These are phyloP conservation scores for Syncephalastrum racemosum DNA, from an alignment of 371 early-diverging fungal species.

Conservation along the genomic window DNA sequence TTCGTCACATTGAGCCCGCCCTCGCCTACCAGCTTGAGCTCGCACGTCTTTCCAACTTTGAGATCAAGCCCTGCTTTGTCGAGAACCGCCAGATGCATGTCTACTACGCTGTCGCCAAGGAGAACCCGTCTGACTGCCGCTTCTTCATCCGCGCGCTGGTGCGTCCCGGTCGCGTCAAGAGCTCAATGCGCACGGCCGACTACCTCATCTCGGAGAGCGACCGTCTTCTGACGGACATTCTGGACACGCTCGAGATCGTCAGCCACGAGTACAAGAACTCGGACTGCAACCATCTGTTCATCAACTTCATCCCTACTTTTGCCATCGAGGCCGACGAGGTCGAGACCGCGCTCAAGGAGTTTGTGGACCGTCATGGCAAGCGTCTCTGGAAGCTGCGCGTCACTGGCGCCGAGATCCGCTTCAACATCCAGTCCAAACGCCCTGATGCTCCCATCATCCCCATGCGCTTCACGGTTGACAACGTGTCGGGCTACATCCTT, in stretches of 20 bases:
- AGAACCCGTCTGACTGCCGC: constrained; percentile 90
- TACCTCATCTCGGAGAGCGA: constrained; percentile 93
- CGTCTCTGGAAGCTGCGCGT: constrained; percentile 94
- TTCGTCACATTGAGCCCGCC: constrained; percentile 97
- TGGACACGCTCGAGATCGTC: constrained; percentile 94
- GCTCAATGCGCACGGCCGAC: constrained; percentile 83
- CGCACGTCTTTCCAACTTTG: constrained; percentile 90
- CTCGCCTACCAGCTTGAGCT: constrained; percentile 97
- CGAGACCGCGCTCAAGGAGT: constrained; percentile 82
- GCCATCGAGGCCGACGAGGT: constrained; percentile 84
- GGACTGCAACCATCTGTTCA: constrained; percentile 97
- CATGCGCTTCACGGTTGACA: constrained; percentile 89
- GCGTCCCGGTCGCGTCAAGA: constrained; percentile 84
- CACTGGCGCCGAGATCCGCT: constrained; percentile 93
- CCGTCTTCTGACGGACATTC: constrained; percentile 87
- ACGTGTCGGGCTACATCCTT: constrained; percentile 89
- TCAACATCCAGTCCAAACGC: constrained; percentile 77
- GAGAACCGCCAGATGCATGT: constrained; percentile 94
- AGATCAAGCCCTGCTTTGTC: constrained; percentile 90
- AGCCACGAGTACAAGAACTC: constrained; percentile 87
- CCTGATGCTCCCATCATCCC: constrained; percentile 73
- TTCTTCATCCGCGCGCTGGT: constrained; percentile 98
- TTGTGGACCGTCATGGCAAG: constrained; percentile 93
- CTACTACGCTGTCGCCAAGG: constrained; percentile 94
- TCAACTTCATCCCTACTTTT: constrained; percentile 97